phyloP scores from a whole-genome alignment of 495 filamentous ascomycete species.

The Penicillium longicatenatum region DNA sequence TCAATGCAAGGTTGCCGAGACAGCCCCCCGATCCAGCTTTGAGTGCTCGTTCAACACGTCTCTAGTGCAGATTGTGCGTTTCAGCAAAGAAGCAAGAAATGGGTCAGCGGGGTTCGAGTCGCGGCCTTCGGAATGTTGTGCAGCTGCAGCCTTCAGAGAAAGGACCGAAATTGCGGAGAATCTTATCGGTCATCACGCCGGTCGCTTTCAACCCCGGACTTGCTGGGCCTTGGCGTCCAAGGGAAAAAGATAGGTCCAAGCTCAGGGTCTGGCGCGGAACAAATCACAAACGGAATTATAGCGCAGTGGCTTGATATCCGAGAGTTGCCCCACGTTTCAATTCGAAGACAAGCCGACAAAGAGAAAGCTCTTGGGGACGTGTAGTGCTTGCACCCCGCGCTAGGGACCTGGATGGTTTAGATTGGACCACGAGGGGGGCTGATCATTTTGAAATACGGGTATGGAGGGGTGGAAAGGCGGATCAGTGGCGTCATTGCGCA shows the following conservation, averaged over 20 bases:
- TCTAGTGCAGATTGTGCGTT: not conserved
- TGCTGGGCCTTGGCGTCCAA: slow-evolving; percentile 1
- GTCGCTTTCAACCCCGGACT: slow-evolving; percentile 8
- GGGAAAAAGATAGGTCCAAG: not conserved
- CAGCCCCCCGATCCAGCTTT: slow-evolving; percentile 13
- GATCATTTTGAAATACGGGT: not conserved
- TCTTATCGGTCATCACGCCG: slow-evolving; percentile 16
- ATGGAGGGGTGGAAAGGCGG: not conserved
- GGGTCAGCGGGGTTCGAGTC: not conserved
- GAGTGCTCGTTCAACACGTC: not conserved
- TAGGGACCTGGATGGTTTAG: not conserved
- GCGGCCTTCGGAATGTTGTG: not conserved
- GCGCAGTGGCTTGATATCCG: not conserved
- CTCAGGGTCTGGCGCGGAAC: slow-evolving; percentile 1
- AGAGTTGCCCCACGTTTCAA: slow-evolving; percentile 14
- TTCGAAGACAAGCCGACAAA: slow-evolving; percentile 4
- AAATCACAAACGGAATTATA: slow-evolving; percentile 4
- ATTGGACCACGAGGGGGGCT: not conserved
- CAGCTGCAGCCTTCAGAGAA: not conserved
- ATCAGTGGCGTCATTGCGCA: slow-evolving; percentile 8
- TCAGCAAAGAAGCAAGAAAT: not conserved
- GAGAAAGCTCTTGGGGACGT: not conserved
- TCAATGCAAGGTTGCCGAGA: slow-evolving; percentile 15
- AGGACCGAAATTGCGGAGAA: not conserved
- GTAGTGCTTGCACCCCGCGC: not conserved